Evolutionary conservation across 139 green algal species (phyloP).

Genomic region (Volvox reticuliferus): DNA sequence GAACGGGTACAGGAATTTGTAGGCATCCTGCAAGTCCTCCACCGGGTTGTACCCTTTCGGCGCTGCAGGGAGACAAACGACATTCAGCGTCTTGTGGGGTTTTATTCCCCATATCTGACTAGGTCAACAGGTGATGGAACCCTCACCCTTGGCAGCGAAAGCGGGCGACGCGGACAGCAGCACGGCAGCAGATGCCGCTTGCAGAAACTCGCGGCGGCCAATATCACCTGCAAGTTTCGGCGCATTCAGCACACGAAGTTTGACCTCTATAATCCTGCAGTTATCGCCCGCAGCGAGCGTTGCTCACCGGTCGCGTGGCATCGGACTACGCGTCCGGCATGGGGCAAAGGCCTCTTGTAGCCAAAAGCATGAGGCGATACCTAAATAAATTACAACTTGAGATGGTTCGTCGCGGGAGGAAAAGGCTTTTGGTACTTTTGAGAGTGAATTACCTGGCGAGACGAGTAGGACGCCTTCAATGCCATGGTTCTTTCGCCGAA

Average conservation of each 20-base stretch:
- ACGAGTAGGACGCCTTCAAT: conserved; percentile 21
- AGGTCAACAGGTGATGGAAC: conserved; percentile 1
- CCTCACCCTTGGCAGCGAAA: conserved; percentile 57
- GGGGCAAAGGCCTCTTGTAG: not conserved
- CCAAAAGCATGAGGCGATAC: not conserved
- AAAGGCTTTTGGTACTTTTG: not conserved
- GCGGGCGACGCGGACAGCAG: conserved; percentile 20
- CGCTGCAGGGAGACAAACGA: conserved; percentile 11
- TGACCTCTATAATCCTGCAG: not conserved
- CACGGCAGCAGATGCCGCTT: conserved; percentile 26
- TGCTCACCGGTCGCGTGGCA: conserved; percentile 30
- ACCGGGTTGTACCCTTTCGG: conserved; percentile 82
- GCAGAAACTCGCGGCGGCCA: conserved; percentile 42
- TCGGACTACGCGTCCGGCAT: not conserved
- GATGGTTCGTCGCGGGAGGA: not conserved
- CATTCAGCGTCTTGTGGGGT: not conserved
- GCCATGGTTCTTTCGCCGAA: not conserved
- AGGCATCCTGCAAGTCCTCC: conserved; percentile 91
- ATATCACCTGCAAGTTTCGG: conserved; percentile 23
- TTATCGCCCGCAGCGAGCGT: not conserved
- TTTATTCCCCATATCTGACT: not conserved
- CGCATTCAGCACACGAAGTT: not conserved
- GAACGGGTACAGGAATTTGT: conserved; percentile 97
- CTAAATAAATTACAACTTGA: conserved; percentile 8
- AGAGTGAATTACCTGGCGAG: conserved; percentile 16